These are phyloP conservation scores for Draba incana DNA, from an alignment of 345 rosid genomes.

Conservation along the genomic window DNA sequence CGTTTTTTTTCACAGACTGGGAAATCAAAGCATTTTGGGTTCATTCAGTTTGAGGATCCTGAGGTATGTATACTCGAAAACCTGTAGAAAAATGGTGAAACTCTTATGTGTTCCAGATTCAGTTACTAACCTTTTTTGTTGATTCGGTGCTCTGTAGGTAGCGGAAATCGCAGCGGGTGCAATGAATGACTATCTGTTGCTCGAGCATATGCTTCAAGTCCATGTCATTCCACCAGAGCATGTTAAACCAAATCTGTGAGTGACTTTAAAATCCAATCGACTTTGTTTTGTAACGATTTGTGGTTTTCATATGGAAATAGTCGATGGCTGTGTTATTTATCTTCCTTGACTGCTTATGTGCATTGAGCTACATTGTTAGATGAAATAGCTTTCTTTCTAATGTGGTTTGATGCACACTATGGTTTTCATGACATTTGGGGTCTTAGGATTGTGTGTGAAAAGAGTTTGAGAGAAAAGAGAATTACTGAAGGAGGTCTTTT, in stretches of 20 bases:
- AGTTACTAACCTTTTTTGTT: slow-evolving; percentile 7
- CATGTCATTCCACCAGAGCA: slow-evolving; percentile 64
- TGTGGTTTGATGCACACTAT: neutral
- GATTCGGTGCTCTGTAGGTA: slow-evolving; percentile 55
- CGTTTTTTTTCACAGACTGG: slow-evolving; percentile 72
- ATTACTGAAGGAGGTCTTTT: neutral
- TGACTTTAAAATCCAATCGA: neutral
- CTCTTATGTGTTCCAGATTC: neutral
- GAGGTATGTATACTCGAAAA: slow-evolving; percentile 54
- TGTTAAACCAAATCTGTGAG: slow-evolving; percentile 87
- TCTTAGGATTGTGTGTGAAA: neutral
- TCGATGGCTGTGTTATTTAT: neutral
- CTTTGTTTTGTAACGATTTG: neutral
- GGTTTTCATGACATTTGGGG: neutral
- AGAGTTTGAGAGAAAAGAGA: neutral
- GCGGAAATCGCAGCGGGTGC: slow-evolving; percentile 92
- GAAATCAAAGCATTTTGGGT: slow-evolving; percentile 91
- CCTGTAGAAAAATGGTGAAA: neutral
- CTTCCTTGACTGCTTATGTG: neutral
- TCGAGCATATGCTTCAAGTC: slow-evolving; percentile 86
- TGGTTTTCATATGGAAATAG: neutral
- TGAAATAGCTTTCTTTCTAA: neutral
- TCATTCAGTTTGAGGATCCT: slow-evolving; percentile 76
- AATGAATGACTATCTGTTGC: slow-evolving; percentile 83
- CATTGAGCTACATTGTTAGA: neutral